These are phyloP conservation scores for Alternaria sp. DNA, from an alignment of 2,329 filamentous ascomycete genomes.

Conservation along the genomic window DNA sequence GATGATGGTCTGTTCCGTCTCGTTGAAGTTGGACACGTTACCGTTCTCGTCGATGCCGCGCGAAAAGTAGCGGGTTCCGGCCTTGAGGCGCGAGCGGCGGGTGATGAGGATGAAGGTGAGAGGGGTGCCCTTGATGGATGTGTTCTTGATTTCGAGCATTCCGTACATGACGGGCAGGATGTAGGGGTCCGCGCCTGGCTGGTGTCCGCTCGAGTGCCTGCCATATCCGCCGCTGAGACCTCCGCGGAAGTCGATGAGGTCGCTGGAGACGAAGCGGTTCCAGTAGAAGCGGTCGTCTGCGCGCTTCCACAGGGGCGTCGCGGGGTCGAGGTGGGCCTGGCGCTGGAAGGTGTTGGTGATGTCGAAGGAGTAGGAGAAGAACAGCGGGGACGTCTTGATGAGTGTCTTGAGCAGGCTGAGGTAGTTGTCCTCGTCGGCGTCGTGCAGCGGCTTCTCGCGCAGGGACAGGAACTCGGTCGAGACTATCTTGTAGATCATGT, in stretches of 20 bases:
- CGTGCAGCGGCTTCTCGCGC: conserved; percentile 88
- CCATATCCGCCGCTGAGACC: conserved; percentile 58
- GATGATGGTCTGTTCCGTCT: conserved; percentile 92
- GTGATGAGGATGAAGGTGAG: conserved; percentile 89
- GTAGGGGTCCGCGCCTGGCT: conserved; percentile 83
- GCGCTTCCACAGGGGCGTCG: conserved; percentile 83
- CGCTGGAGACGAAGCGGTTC: conserved; percentile 91
- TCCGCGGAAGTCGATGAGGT: conserved; percentile 86
- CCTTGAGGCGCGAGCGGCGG: conserved; percentile 83
- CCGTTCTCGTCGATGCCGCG: conserved; percentile 92
- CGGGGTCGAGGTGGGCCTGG: conserved; percentile 77
- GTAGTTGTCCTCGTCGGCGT: conserved; percentile 93
- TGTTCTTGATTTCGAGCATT: conserved; percentile 89
- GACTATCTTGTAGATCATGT: conserved; percentile 93
- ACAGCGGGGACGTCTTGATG: conserved; percentile 86
- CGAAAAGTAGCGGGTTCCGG: conserved; percentile 93
- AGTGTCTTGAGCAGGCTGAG: conserved; percentile 80
- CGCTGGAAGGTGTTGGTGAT: conserved; percentile 97
- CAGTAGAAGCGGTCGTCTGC: conserved; percentile 98
- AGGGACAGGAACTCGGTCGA: conserved; percentile 92
- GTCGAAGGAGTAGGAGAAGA: conserved; percentile 97
- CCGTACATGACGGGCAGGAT: conserved; percentile 96
- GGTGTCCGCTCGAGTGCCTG: conserved; percentile 70
- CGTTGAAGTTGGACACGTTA: conserved; percentile 98
- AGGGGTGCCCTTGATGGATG: conserved; percentile 81